Percentiles rank a stretch among this genome's conserved stretches.
phyloP scores from a whole-genome alignment of 208 protist species.

The Crithidia brevicula region DNA sequence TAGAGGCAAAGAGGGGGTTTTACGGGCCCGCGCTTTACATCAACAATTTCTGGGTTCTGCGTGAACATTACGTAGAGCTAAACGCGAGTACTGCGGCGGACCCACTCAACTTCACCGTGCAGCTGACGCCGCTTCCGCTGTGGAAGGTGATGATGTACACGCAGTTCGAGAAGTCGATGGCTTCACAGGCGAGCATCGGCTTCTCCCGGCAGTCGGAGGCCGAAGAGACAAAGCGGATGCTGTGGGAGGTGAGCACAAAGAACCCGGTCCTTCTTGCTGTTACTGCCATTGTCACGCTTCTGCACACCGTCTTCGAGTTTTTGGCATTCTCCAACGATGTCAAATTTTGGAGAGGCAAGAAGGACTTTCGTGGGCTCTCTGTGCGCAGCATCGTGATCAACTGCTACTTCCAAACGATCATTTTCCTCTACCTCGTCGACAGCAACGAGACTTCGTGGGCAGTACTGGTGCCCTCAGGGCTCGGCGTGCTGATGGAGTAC shows the following conservation, averaged over 20 bases:
- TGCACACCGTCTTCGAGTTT: conserved; percentile 99
- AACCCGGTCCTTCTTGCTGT: conserved; percentile 94
- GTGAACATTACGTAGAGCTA: conserved; percentile 70
- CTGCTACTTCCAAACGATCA: conserved; percentile 93
- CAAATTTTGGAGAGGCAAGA: conserved; percentile 85
- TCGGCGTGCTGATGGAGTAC: conserved; percentile 94
- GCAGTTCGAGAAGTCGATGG: conserved; percentile 85
- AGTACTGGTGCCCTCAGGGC: conserved; percentile 87
- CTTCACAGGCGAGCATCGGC: conserved; percentile 73
- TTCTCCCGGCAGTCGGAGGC: conserved; percentile 44
- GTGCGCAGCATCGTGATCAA: conserved; percentile 95
- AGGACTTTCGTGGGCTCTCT: conserved; percentile 97
- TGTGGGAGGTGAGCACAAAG: conserved; percentile 91
- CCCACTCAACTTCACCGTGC: conserved; percentile 60
- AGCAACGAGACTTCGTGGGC: conserved; percentile 94
- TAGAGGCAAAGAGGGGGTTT: conserved; percentile 28
- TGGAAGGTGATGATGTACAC: conserved; percentile 80
- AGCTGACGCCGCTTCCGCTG: conserved; percentile 42
- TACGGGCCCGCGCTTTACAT: conserved; percentile 93
- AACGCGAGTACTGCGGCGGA: conserved; percentile 77
- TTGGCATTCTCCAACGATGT: conserved; percentile 99
- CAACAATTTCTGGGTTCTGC: conserved; percentile 96
- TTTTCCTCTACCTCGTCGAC: conserved; percentile 98
- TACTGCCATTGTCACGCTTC: conserved; percentile 94
- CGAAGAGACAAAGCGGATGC: conserved; percentile 93